Conservation (phyloP, 2,329 filamentous ascomycete species). For the Gyromitra esculenta region DNA sequence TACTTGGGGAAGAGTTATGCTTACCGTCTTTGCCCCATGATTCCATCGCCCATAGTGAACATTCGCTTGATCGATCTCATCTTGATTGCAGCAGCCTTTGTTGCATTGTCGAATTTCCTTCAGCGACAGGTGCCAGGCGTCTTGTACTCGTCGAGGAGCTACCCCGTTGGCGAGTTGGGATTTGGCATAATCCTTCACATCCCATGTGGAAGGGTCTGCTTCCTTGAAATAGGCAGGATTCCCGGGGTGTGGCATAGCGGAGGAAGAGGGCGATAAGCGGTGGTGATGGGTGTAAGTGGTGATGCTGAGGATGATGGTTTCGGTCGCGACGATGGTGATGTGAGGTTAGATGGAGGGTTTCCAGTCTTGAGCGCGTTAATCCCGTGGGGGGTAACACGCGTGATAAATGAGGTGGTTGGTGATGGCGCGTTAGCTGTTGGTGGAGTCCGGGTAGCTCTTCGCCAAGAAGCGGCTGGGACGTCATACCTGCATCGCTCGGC, state of each 20-base stretch:
- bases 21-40: conserved; percentile 24
- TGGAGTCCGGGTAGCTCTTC: no score
- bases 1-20: neutral
- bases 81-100: conserved; percentile 37
- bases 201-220: conserved; percentile 21
- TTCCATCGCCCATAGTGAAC: conserved; percentile 38
- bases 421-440: no score
- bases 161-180: conserved; percentile 17
- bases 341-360: no score
- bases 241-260: conserved; percentile 32
- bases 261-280: neutral
- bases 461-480: no score
- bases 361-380: no score
- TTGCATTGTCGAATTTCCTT: conserved; percentile 24
- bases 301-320: neutral
- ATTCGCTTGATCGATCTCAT: conserved; percentile 38
- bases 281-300: neutral
- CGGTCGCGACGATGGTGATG: no score
- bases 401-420: no score
- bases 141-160: conserved; percentile 30
- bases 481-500: no score
- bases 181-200: conserved; percentile 34
- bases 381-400: no score
- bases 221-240: conserved; percentile 43
- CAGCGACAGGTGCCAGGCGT: conserved; percentile 34